Evolutionary conservation across 106 monocot species (phyloP).

Genomic region (Agapanthus africanus): DNA sequence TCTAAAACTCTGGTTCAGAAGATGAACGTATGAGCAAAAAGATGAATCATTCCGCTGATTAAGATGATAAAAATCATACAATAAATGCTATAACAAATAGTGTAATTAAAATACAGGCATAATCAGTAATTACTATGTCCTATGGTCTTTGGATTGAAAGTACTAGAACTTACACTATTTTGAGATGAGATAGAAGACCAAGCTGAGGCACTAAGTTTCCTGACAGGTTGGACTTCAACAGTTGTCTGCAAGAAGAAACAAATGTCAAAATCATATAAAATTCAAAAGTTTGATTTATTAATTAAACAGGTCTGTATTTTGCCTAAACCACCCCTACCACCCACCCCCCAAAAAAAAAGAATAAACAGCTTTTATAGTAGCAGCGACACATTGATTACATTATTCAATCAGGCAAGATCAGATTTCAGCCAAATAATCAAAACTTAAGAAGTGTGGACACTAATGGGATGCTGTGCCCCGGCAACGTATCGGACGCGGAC

Average conservation of each 20-base stretch:
- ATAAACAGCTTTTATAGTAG: neutral
- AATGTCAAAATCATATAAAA: neutral
- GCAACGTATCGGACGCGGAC: too few relatives aligned
- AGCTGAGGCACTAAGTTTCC: conserved; percentile 75
- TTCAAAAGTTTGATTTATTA: neutral
- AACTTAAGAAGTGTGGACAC: too few relatives aligned
- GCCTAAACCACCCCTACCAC: too few relatives aligned
- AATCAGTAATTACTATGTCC: neutral
- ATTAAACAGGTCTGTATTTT: neutral
- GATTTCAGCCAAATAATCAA: neutral
- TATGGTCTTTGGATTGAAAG: neutral
- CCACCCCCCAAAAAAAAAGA: neutral
- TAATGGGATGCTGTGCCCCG: too few relatives aligned
- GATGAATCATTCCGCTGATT: neutral
- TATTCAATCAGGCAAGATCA: neutral
- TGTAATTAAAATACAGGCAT: neutral
- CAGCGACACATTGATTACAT: neutral
- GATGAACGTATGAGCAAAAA: neutral
- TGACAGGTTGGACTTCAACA: conserved; percentile 65
- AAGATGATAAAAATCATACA: neutral
- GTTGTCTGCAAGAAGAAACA: conserved; percentile 38
- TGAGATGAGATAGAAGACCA: conserved; percentile 52
- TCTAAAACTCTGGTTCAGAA: neutral
- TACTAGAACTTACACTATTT: conserved; percentile 55
- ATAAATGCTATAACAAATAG: neutral